Evolutionary conservation across 768 basidiomycete genomes (phyloP).

Genomic region (Tulasnella sp.): DNA sequence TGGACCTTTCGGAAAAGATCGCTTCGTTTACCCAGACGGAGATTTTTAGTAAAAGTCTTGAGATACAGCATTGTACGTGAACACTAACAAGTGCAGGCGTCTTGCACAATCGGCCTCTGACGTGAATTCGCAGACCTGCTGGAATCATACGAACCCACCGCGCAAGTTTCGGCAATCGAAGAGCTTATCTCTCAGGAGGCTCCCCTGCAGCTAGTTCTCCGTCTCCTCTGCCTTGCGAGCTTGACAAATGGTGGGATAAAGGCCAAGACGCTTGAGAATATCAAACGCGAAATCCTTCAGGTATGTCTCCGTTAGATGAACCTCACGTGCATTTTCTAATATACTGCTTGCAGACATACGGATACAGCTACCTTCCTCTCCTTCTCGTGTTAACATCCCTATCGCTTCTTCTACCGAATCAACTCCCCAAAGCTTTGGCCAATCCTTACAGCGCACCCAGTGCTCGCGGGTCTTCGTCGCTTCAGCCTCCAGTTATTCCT

Average conservation of each 20-base stretch:
- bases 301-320: conserved; percentile 42
- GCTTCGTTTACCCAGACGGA: conserved; percentile 80
- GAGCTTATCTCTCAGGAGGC: conserved; percentile 84
- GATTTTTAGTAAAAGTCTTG: conserved; percentile 83
- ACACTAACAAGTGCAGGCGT: background rate
- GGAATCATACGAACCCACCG: conserved; percentile 78
- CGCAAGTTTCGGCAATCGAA: conserved; percentile 82
- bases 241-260: conserved; percentile 84
- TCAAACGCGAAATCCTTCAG: conserved; percentile 91
- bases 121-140: conserved; percentile 65
- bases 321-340: conserved; percentile 21
- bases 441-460: conserved; percentile 40
- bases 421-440: conserved; percentile 45
- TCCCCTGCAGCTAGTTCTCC: conserved; percentile 70
- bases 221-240: conserved; percentile 82
- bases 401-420: conserved; percentile 56
- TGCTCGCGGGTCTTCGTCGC: conserved; percentile 45
- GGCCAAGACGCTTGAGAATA: conserved; percentile 73
- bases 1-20: conserved; percentile 87
- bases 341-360: conserved; percentile 48
- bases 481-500: conserved; percentile 32
- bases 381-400: conserved; percentile 40
- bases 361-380: conserved; percentile 49
- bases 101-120: background rate
- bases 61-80: conserved; percentile 88